These are phyloP conservation scores for Strigomonas culicis DNA, from an alignment of 208 protist genomes.

Conservation along the genomic window DNA sequence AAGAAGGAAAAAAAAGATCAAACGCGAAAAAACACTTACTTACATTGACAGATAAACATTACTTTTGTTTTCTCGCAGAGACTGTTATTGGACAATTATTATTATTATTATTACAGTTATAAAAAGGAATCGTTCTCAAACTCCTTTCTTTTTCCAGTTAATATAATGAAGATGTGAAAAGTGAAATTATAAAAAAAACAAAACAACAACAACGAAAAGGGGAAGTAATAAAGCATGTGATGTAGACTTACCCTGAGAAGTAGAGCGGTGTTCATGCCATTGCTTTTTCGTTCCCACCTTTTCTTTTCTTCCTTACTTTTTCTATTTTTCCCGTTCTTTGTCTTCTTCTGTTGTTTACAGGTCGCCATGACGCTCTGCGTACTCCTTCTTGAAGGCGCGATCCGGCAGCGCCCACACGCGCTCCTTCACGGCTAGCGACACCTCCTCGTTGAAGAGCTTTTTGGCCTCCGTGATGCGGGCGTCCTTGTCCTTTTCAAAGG, in stretches of 20 bases:
- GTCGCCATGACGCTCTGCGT: constrained; percentile 17
- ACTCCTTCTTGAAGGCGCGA: constrained; percentile 52
- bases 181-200: no score
- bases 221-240: no score
- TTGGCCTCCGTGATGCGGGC: constrained; percentile 45
- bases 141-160: no score
- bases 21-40: constrained; percentile 1
- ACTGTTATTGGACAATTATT: constrained; percentile 9
- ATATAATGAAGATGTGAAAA: no score
- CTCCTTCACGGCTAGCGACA: constrained; percentile 76
- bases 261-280: no score
- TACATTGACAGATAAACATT: background rate
- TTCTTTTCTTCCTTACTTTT: constrained; percentile 2
- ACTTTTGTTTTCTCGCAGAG: background rate
- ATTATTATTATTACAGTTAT: constrained; percentile 6
- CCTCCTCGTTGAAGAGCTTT: constrained; percentile 82
- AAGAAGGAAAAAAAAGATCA: background rate
- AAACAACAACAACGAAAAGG: no score
- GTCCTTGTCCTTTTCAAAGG: constrained; percentile 28
- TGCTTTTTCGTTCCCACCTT: background rate
- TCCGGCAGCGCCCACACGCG: constrained; percentile 74
- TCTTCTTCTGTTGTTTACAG: background rate
- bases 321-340: background rate
- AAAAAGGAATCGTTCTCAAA: background rate
- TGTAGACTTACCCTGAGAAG: no score